Conservation (phyloP, 2,329 filamentous ascomycete species). For the Phialophora chinensis region DNA sequence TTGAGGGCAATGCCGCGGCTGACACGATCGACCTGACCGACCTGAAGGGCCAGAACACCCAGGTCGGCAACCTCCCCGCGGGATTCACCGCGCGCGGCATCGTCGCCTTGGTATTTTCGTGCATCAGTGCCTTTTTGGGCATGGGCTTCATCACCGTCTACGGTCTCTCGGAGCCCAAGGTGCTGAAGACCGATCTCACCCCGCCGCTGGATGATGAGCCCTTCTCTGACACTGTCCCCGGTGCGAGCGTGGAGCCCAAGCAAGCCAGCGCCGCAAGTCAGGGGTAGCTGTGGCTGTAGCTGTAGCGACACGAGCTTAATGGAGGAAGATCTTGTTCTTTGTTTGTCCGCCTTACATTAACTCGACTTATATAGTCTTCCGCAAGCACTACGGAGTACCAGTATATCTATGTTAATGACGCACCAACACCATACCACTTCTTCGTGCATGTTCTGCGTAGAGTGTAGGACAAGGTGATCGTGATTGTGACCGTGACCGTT, state of each 20-base stretch:
- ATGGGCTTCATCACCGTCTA: conserved; percentile 50
- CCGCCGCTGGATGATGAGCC: neutral
- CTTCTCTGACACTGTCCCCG: neutral
- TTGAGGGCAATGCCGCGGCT: conserved; percentile 73
- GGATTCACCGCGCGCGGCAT: conserved; percentile 72
- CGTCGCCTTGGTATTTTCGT: conserved; percentile 76
- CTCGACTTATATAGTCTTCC: too few species aligned
- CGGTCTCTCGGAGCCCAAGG: conserved; percentile 32
- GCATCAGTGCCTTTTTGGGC: conserved; percentile 65
- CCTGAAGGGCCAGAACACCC: conserved; percentile 63
- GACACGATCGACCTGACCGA: conserved; percentile 70
- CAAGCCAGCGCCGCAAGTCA: neutral
- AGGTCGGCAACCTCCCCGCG: conserved; percentile 64
- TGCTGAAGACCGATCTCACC: neutral
- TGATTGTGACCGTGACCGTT: too few species aligned
- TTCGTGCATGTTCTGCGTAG: too few species aligned
- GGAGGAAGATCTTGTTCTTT: too few species aligned
- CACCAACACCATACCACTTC: too few species aligned
- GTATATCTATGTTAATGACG: too few species aligned
- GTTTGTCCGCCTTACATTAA: too few species aligned
- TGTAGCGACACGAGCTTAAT: neutral
- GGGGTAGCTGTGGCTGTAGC: neutral
- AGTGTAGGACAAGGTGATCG: too few species aligned
- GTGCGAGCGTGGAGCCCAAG: neutral
- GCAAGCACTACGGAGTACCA: too few species aligned